A percentile compares a stretch with the other conserved stretches of the same genome.
phyloP scores from a whole-genome alignment of 306 rosid genomes.

The Inga oerstediana region DNA sequence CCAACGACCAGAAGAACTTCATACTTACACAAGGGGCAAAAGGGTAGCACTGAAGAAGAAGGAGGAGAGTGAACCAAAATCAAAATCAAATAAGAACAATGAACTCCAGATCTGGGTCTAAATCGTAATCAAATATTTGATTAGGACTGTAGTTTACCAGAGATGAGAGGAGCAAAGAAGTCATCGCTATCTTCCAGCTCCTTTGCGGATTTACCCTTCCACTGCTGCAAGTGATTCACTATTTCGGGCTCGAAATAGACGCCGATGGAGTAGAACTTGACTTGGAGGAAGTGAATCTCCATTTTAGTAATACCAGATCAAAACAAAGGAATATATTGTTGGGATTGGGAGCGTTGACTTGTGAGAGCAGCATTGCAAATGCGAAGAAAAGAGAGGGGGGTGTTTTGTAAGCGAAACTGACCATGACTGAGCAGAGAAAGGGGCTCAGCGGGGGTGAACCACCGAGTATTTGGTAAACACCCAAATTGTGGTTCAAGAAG shows the following conservation, averaged over 20 bases:
- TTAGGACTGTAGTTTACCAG: slow-evolving; percentile 48
- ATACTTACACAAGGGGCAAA: background rate
- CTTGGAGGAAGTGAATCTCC: slow-evolving; percentile 90
- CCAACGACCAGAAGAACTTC: background rate
- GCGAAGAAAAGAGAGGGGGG: background rate
- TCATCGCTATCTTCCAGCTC: slow-evolving; percentile 72
- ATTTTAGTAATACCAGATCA: slow-evolving; percentile 75
- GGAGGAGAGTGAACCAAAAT: too few species aligned
- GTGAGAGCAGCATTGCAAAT: background rate
- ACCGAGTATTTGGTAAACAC: too few species aligned
- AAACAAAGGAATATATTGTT: background rate
- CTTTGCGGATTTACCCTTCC: slow-evolving; percentile 72
- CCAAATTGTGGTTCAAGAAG: too few species aligned
- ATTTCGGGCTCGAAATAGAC: slow-evolving; percentile 76
- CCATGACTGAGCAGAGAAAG: slow-evolving; percentile 45
- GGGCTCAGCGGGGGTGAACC: slow-evolving; percentile 55
- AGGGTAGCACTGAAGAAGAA: background rate
- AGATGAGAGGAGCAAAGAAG: slow-evolving; percentile 74
- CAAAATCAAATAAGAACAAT: too few species aligned
- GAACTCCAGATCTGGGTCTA: too few species aligned
- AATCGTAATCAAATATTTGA: too few species aligned
- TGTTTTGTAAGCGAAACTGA: background rate
- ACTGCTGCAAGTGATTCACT: slow-evolving; percentile 71
- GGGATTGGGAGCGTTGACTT: background rate
- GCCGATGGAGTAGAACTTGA: slow-evolving; percentile 92